Base-by-base conservation (phyloP, 139 green algal genomes). In the Volvox reticuliferus region DNA sequence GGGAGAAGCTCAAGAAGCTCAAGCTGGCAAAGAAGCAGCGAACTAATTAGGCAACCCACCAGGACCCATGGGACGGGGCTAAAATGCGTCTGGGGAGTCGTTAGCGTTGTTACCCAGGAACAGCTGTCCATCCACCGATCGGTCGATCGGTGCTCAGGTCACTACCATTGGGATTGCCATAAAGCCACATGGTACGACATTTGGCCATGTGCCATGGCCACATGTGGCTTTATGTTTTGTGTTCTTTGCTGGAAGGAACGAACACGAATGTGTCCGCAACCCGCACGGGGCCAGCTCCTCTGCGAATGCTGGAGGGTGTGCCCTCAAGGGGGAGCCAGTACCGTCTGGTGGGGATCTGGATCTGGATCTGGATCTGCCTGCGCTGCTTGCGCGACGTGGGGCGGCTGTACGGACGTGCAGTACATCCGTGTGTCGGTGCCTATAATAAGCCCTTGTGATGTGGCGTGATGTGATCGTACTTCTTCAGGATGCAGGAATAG, bases 1-100 rank as follows among this genome's bases (percentile, higher is more conserved):
- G 50, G 50, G 88, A 88, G 20, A 88, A 89, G 88, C 17, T 61
- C 17, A 87, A 77, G 67, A 75, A 82, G 88, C 30, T 88, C 28
- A 91, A 91, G 75, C 36, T 28, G 12, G 79, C 79, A 44, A 77
- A 76, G 86, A 62, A 85, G 86, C 55, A 75, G 28, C 79, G 28
- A 32, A 55, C n/a, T 16, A 3, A 73, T 30, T 79, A 75, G 67
- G 6, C 67, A 24, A 12, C 24, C 67, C 22, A 32, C 22, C 22
- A 14, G 24, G 67, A 28, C 24, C 24, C 22, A 24, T 12, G 67
- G 2, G 22, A 75, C 24, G 67, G 22, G 22, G 67, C 12, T 12
- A 5, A 3, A 6, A 75, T 12, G 67, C 22, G 24, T 12, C 22
- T 28, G 24, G n/a, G n/a, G n/a, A n/a, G n/a, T n/a, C n/a, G n/a